Base-by-base conservation (phyloP, 2,329 filamentous ascomycete species). In the Chalaropsis thielavioides region DNA sequence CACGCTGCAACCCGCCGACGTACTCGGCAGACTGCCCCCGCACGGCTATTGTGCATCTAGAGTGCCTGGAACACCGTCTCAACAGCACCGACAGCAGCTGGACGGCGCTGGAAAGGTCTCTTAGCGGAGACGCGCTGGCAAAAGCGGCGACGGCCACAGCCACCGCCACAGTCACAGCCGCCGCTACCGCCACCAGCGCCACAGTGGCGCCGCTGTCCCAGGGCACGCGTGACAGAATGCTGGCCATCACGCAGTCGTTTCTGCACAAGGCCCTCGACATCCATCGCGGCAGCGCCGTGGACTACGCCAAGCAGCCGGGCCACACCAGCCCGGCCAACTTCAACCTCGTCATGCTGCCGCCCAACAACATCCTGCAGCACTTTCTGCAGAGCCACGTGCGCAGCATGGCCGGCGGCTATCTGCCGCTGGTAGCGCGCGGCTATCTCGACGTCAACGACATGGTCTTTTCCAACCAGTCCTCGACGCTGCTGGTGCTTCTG, bases 191-290 rank as follows among this genome's bases (percentile, higher is more conserved):
- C 67, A 68, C 75, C 41, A n/a, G n/a, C n/a, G 72, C 76, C 2
- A 75, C 75, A 2, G 78, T 81, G 1, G 74, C 79, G 4, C 76
- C 79, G 2, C 73, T 81, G 62, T 76, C 72, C 2, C 70, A 75
- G 2, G 72, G 79, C 56, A 85, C 84, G 1, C 79, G 86, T 40
- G 86, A 89, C 71, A 85, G 84, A 71, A 81, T 89, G 70, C 79
- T 88, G n/a, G 85, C 84, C 61, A 87, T 88, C 68, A 87, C 85
- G 0, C 86, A 88, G 71, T 82, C 79, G 51, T 88, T 88, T 71
- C 75, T 89, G 8, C 83, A 87, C 73, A 88, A 87, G 70, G 86
- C 86, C 1, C 78, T 88, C 2, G 83, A 87, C 15, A 86, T 86
- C 54, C 85, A 88, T 72, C 80, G 81, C 59, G 78, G 82, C 27